phyloP scores from a whole-genome alignment of 129 eudicot genomes.

The Flaveria bidentis region DNA sequence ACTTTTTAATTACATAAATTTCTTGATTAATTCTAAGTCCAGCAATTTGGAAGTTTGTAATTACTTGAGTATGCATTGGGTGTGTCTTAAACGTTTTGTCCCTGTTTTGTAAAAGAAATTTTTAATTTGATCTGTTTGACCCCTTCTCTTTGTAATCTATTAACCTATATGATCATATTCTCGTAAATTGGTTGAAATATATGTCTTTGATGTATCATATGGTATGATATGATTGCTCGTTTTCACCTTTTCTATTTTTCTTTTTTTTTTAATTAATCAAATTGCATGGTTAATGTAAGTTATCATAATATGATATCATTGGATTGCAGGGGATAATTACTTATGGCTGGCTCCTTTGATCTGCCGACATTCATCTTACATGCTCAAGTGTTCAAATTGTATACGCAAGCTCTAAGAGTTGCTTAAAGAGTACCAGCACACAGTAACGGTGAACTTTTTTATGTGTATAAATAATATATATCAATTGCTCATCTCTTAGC shows the following conservation, averaged over 20 bases:
- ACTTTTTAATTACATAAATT: no score
- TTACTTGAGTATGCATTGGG: no score
- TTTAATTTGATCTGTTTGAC: no score
- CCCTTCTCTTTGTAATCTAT: no score
- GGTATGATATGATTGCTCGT: constrained; percentile 1
- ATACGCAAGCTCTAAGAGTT: constrained; percentile 71
- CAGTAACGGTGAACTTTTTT: constrained; percentile 51
- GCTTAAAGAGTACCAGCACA: constrained; percentile 60
- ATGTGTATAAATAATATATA: neutral
- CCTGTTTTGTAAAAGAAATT: no score
- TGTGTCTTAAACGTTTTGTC: no score
- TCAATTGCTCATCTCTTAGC: no score
- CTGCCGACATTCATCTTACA: constrained; percentile 76
- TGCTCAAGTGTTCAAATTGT: constrained; percentile 77
- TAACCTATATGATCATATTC: no score
- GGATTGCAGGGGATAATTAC: constrained; percentile 20
- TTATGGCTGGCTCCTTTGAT: constrained; percentile 60
- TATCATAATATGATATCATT: constrained; percentile 13
- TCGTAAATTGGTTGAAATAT: no score
- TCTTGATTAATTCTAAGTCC: no score
- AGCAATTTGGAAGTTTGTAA: no score
- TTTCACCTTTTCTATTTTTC: neutral
- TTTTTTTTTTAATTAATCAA: neutral
- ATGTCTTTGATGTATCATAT: neutral
- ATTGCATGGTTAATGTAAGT: neutral